Evolutionary conservation across 1,284 basidiomycete species (phyloP).

Genomic region (Leccinum cinnamomeum): DNA sequence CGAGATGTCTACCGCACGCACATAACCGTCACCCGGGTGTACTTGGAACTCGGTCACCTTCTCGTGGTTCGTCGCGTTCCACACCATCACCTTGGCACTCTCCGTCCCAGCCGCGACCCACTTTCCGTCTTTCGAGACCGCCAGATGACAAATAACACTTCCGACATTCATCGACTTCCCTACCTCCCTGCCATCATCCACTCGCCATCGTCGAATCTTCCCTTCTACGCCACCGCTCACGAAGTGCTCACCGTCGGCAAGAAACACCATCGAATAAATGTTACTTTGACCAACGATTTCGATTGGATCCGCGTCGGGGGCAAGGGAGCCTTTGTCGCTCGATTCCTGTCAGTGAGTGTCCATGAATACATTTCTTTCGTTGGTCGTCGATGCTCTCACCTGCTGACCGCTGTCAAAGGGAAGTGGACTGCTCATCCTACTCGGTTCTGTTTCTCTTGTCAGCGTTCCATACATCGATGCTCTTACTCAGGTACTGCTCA

Average conservation of each 20-base stretch:
- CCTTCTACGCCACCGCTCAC: neutral
- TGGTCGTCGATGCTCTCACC: no score
- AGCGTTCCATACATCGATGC: neutral
- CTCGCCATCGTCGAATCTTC: neutral
- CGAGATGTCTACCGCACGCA: neutral
- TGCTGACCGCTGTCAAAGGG: neutral
- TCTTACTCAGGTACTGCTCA: neutral
- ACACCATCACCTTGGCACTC: neutral
- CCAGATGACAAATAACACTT: neutral
- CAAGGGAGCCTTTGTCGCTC: neutral
- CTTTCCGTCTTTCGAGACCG: neutral
- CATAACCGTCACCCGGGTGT: neutral
- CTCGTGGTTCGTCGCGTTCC: neutral
- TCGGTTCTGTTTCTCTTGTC: neutral
- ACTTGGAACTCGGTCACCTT: neutral
- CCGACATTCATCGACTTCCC: neutral
- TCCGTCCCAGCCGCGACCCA: neutral
- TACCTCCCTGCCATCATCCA: neutral
- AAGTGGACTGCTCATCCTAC: neutral
- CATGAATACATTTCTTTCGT: no score
- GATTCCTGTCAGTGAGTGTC: no score
- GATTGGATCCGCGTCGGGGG: neutral
- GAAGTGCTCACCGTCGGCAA: neutral
- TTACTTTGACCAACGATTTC: neutral
- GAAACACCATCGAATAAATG: neutral